A percentile compares a stretch with the other conserved stretches of the same genome.
Evolutionary conservation across 2,329 filamentous ascomycete species (phyloP).

Genomic region (Pestalotiopsis sp.): DNA sequence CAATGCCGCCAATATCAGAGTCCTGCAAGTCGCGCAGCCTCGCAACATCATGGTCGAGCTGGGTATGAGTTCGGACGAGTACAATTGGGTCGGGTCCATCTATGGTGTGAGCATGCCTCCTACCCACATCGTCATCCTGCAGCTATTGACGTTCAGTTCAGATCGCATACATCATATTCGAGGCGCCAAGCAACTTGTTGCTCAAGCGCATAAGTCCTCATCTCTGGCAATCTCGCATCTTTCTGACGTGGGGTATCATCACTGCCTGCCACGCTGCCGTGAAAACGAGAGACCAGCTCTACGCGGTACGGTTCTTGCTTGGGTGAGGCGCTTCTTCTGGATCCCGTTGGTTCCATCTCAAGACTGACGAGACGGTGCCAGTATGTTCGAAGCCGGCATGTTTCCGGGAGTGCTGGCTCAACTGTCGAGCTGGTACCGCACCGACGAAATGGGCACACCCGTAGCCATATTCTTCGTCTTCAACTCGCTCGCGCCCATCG

Average conservation of each 20-base stretch:
- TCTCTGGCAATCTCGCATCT: slow-evolving; percentile 37
- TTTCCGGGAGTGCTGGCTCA: slow-evolving; percentile 43
- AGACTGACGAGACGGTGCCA: not conserved
- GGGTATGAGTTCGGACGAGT: slow-evolving; percentile 40
- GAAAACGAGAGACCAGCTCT: slow-evolving; percentile 38
- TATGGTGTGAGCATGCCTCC: slow-evolving; percentile 32
- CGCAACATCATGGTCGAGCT: slow-evolving; percentile 39
- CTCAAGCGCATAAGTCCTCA: slow-evolving; percentile 36
- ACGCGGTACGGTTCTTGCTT: slow-evolving; percentile 40
- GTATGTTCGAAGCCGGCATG: slow-evolving; percentile 41
- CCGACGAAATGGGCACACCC: slow-evolving; percentile 42
- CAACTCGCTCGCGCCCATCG: slow-evolving; percentile 34
- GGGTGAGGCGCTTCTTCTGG: slow-evolving; percentile 22
- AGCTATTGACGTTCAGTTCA: not conserved
- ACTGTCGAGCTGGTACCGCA: slow-evolving; percentile 48
- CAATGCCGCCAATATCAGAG: slow-evolving; percentile 42
- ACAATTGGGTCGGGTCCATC: slow-evolving; percentile 41
- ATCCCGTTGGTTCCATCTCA: not conserved
- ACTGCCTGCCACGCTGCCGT: slow-evolving; percentile 40
- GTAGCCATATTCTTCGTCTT: slow-evolving; percentile 45
- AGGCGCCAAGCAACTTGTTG: slow-evolving; percentile 40
- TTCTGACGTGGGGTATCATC: slow-evolving; percentile 38
- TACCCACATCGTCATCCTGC: not conserved
- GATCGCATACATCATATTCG: slow-evolving; percentile 42
- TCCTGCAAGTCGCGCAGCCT: slow-evolving; percentile 40